A percentile compares a stretch with the other conserved stretches of the same genome.
Evolutionary conservation across 2,329 filamentous ascomycete species (phyloP).

Genomic region (Dissoconium aciculare): DNA sequence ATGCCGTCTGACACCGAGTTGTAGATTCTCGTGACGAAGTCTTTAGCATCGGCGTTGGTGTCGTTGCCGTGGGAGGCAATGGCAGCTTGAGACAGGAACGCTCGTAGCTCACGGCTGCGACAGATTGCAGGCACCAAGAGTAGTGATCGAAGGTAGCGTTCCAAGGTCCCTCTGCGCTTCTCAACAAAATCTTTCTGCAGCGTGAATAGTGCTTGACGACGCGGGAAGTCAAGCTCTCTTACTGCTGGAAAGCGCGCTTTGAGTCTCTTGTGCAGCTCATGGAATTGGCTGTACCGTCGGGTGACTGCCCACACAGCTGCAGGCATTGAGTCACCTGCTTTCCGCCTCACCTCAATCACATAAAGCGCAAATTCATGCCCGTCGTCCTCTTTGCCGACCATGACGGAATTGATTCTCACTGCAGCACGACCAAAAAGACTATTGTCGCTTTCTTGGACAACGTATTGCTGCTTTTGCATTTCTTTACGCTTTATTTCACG

Average conservation of each 20-base stretch:
- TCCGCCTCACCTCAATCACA: conserved; percentile 76
- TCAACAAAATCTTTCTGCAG: conserved; percentile 90
- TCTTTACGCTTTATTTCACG: conserved; percentile 88
- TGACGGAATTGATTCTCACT: conserved; percentile 79
- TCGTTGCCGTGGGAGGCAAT: conserved; percentile 47
- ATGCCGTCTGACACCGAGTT: conserved; percentile 95
- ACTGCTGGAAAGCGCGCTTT: conserved; percentile 76
- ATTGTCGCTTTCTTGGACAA: conserved; percentile 94
- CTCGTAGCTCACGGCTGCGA: conserved; percentile 76
- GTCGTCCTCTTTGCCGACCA: conserved; percentile 81
- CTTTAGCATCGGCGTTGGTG: conserved; percentile 48
- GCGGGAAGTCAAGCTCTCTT: conserved; percentile 77
- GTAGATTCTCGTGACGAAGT: conserved; percentile 89
- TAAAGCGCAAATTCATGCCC: conserved; percentile 90
- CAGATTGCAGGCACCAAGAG: conserved; percentile 84
- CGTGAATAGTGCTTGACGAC: conserved; percentile 87
- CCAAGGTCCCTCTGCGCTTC: conserved; percentile 68
- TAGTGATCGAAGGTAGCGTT: conserved; percentile 60
- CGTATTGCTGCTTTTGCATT: conserved; percentile 89
- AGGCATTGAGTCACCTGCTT: conserved; percentile 88
- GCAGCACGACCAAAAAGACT: conserved; percentile 85
- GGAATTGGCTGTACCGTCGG: conserved; percentile 92
- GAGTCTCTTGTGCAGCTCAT: conserved; percentile 81
- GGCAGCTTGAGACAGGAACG: conserved; percentile 78
- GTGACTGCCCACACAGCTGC: conserved; percentile 89